Percentiles rank a stretch among this genome's conserved stretches.
Evolutionary conservation across 768 basidiomycete species (phyloP).

Genomic region (Lactarius sanguifluus): DNA sequence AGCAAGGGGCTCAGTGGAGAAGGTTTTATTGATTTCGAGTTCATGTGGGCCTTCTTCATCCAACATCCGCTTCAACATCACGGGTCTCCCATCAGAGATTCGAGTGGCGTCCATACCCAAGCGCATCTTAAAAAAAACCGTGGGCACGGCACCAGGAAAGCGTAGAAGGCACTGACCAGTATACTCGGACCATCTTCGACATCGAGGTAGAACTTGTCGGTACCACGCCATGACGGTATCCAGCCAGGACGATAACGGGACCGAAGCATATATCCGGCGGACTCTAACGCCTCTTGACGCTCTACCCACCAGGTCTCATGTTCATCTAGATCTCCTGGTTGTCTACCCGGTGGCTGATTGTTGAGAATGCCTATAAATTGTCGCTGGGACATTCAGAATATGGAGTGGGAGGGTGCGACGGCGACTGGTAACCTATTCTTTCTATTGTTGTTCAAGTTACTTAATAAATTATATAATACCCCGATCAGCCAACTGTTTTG

Average conservation of each 20-base stretch:
- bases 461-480: no score
- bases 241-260: constrained; percentile 8
- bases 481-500: no score
- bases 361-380: neutral
- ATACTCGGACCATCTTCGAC: constrained; percentile 1
- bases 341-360: neutral
- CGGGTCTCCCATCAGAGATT: neutral
- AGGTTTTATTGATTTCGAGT: neutral
- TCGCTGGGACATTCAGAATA: neutral
- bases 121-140: neutral
- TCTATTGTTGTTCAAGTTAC: no score
- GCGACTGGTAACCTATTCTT: no score
- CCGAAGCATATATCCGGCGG: constrained; percentile 12
- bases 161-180: neutral
- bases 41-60: constrained; percentile 1
- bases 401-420: no score
- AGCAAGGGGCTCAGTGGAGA: neutral
- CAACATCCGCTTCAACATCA: constrained; percentile 1
- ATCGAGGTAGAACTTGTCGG: neutral
- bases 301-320: constrained; percentile 7
- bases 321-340: neutral
- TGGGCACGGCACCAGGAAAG: neutral
- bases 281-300: constrained; percentile 2
- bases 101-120: constrained; percentile 4
- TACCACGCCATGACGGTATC: constrained; percentile 15